phyloP scores from a whole-genome alignment of 2,329 filamentous ascomycete species.

The Stachybotrys chartarum region DNA sequence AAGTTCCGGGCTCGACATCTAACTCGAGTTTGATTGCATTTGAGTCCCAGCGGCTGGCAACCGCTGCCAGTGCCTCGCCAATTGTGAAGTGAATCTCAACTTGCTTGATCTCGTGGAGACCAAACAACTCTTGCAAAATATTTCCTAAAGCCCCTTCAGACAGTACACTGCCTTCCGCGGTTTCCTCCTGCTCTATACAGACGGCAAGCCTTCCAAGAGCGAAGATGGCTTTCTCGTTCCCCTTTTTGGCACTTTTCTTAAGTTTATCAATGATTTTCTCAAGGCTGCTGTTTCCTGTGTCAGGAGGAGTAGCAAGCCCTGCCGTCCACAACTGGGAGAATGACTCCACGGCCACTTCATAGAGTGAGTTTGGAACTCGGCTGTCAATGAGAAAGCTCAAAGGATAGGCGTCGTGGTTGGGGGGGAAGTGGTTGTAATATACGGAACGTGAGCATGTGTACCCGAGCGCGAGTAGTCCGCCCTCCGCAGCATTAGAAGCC shows the following conservation, averaged over 20 bases:
- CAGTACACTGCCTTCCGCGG: conserved; percentile 15
- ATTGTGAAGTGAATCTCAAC: conserved; percentile 85
- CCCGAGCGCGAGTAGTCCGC: conserved; percentile 36
- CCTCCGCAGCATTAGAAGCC: conserved; percentile 38
- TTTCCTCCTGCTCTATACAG: conserved; percentile 38
- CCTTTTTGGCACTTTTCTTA: conserved; percentile 63
- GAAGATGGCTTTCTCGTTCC: conserved; percentile 75
- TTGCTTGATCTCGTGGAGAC: conserved; percentile 75
- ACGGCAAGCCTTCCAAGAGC: conserved; percentile 72
- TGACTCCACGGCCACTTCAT: conserved; percentile 36
- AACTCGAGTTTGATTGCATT: conserved; percentile 67
- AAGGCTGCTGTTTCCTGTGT: conserved; percentile 19
- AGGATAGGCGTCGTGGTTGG: conserved; percentile 20
- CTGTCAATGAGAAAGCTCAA: conserved; percentile 22
- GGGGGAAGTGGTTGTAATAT: conserved; percentile 31
- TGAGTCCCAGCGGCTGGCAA: conserved; percentile 76
- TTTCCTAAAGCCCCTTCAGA: conserved; percentile 36
- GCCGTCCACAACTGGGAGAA: conserved; percentile 41
- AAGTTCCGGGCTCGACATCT: conserved; percentile 56
- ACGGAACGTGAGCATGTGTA: conserved; percentile 35
- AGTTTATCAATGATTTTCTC: conserved; percentile 54
- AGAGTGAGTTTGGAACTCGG: conserved; percentile 24
- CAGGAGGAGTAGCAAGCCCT: conserved; percentile 27
- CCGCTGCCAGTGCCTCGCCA: conserved; percentile 78
- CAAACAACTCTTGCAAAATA: conserved; percentile 63